Conservation (phyloP, 768 basidiomycete species). For the Tulasnella sp. region DNA sequence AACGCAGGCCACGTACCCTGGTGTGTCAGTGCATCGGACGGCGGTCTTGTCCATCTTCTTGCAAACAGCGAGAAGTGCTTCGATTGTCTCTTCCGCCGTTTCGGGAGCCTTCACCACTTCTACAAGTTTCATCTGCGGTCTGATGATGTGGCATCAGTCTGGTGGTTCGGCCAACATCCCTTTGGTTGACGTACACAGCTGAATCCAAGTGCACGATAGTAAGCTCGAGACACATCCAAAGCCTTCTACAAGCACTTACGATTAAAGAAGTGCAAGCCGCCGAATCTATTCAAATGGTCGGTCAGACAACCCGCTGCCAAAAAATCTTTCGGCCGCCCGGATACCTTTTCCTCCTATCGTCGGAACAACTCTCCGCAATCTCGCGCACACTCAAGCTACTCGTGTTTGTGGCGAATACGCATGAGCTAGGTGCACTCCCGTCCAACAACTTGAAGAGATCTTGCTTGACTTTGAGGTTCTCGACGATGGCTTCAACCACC, state of each 20-base stretch:
- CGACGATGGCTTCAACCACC: conserved; percentile 52
- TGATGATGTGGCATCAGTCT: background rate
- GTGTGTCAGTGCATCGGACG: conserved; percentile 50
- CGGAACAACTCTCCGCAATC: conserved; percentile 44
- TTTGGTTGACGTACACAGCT: conserved; percentile 34
- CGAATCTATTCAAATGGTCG: conserved; percentile 42
- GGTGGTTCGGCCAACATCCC: background rate
- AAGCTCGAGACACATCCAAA: too few relatives aligned
- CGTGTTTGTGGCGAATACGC: conserved; percentile 51
- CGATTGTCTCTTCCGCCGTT: conserved; percentile 45
- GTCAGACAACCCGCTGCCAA: conserved; percentile 34
- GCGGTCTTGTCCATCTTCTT: conserved; percentile 47
- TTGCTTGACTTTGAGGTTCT: conserved; percentile 48
- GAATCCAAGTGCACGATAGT: background rate
- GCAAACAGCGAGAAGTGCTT: conserved; percentile 46
- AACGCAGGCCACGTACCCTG: conserved; percentile 41
- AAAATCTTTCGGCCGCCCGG: background rate
- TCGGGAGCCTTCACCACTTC: conserved; percentile 48
- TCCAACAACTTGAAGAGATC: conserved; percentile 49
- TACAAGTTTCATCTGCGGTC: conserved; percentile 48
- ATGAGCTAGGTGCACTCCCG: conserved; percentile 41
- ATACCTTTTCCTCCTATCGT: conserved; percentile 39
- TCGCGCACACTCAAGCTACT: conserved; percentile 46
- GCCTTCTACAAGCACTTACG: too few relatives aligned
- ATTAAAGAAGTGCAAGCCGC: conserved; percentile 51